Conservation (phyloP, 129 eudicot species). For the Saussurea involucrata region DNA sequence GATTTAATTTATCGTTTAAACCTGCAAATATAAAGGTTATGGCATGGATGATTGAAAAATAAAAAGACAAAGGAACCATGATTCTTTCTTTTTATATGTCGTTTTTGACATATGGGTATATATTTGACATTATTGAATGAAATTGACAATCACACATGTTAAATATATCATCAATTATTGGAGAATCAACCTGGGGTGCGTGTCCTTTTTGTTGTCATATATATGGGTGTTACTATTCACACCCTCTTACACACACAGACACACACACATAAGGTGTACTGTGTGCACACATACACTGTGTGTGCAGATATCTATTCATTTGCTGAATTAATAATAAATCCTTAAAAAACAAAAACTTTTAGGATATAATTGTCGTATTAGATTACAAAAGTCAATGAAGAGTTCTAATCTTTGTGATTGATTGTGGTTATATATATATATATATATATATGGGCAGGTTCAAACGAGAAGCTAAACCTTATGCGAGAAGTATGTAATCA, state of each 20-base stretch:
- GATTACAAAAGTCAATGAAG: not conserved
- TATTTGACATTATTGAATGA: not conserved
- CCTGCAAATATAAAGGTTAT: too few species aligned
- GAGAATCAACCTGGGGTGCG: conserved; percentile 3
- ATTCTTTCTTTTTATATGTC: not conserved
- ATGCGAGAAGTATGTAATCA: too few species aligned
- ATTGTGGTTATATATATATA: too few species aligned
- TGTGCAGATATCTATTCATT: too few species aligned
- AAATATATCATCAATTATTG: conserved; percentile 9
- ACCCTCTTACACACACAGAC: too few species aligned
- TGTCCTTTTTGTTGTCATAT: conserved; percentile 7
- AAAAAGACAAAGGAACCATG: not conserved
- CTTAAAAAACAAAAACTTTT: not conserved
- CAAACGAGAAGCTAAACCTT: too few species aligned
- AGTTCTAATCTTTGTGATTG: not conserved
- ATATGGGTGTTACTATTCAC: too few species aligned
- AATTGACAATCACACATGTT: conserved; percentile 18
- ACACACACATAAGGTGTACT: too few species aligned
- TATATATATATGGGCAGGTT: too few species aligned
- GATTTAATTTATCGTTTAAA: too few species aligned
- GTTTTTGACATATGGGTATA: conserved; percentile 12
- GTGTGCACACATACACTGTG: too few species aligned
- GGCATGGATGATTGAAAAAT: not conserved
- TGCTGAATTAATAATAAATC: not conserved
- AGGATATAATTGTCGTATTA: not conserved